Evolutionary conservation across 305 asterid species (phyloP), one percentile per base, ranked within the genome.

Genomic region (Plantago coronopus): DNA sequence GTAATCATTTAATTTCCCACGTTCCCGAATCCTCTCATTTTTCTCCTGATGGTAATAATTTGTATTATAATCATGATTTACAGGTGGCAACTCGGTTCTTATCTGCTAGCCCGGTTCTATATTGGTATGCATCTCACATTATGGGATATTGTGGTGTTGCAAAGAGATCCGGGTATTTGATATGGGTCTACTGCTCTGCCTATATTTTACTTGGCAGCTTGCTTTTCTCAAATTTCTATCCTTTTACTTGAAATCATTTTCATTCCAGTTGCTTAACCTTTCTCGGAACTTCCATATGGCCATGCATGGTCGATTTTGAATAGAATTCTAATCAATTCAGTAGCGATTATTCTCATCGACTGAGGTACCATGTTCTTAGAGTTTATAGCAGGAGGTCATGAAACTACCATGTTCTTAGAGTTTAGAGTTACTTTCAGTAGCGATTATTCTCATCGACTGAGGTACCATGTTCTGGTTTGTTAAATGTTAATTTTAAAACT

Each of bases 201-300:
- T 89, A 89, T 80, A 80, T 93, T 57, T 66, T 85, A 50, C 83
- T 93, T 15, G 99, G 96, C 47, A 85, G 84, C 71, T 53, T 93
- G 61, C 96, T 93, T 56, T 93, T 93, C 84, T 87, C 95, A 31
- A 93, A 93, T 73, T 93, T 93, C 79, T 93, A 93, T 63, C 99
- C 99, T 51, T 93, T 93, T 71, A 93, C 99, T 68, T 93, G 80
- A 91, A 40, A 9, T 18, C n/a, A 17, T 31, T 9, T 9, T 17
- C 53, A 19, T 21, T 66, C 54, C 15, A 48, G 23, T 19, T 34
- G 17, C n/a, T n/a, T n/a, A n/a, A n/a, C n/a, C n/a, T n/a, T n/a
- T 27, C 34, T 27, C 4, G 34, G 34, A 27, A 27, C 34, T 25
- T 2, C 31, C 4, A 27, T 27, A 27, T 27, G 34, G 34, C 4